Conservation (phyloP, 2,329 filamentous ascomycete genomes). For the Dothistroma septosporum region DNA sequence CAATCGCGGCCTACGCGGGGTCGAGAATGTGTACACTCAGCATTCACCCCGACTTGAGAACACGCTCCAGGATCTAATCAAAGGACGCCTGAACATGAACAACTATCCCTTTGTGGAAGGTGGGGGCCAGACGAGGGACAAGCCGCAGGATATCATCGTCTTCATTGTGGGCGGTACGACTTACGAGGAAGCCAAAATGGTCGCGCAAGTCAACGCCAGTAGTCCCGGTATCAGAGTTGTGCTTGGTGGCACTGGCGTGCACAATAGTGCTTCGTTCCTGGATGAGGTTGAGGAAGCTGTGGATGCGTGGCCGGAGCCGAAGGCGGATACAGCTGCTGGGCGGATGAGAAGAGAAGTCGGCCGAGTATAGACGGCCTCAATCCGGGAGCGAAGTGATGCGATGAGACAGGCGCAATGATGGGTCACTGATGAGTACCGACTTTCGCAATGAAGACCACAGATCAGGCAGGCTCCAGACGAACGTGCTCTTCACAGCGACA, state of each 20-base stretch:
- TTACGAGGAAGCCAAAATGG: conserved; percentile 94
- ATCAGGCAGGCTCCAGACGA: too few relatives aligned
- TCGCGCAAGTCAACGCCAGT: conserved; percentile 89
- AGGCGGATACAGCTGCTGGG: conserved; percentile 56
- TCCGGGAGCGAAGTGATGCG: neutral
- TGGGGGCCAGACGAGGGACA: conserved; percentile 79
- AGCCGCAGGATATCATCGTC: conserved; percentile 92
- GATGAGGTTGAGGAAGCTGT: conserved; percentile 91
- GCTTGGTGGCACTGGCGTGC: conserved; percentile 78
- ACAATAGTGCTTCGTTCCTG: conserved; percentile 83
- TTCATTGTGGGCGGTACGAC: conserved; percentile 93
- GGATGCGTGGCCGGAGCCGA: conserved; percentile 73
- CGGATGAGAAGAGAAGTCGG: conserved; percentile 60
- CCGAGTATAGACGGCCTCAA: conserved; percentile 30
- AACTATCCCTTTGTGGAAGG: conserved; percentile 93
- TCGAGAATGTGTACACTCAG: conserved; percentile 98
- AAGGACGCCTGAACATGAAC: conserved; percentile 78
- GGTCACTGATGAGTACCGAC: neutral
- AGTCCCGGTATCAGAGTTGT: conserved; percentile 86
- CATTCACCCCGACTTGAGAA: conserved; percentile 84
- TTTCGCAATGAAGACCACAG: too few relatives aligned
- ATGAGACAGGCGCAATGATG: neutral
- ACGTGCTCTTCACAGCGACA: too few relatives aligned
- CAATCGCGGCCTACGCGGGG: conserved; percentile 83
- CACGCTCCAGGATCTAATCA: conserved; percentile 88